Evolutionary conservation across 768 basidiomycete genomes (phyloP).

Genomic region (Mycena rebaudengoi): DNA sequence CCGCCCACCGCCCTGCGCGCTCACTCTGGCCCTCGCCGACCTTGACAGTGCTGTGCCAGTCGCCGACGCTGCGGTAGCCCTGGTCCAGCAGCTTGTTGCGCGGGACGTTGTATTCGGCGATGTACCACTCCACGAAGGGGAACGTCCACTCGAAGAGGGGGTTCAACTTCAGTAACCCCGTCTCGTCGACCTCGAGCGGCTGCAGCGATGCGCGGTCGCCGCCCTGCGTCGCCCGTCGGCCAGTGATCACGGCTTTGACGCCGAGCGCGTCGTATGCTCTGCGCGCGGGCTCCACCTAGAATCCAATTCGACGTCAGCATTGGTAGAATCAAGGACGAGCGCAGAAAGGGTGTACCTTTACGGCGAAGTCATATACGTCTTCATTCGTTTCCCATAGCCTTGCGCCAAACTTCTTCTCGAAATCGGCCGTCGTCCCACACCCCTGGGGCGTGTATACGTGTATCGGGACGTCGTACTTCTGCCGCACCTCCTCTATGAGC

Average conservation of each 20-base stretch:
- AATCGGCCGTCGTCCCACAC: constrained; percentile 72
- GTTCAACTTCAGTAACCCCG: constrained; percentile 93
- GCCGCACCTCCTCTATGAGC: constrained; percentile 83
- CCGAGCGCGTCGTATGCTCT: constrained; percentile 83
- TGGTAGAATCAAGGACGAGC: not conserved
- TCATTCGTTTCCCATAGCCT: constrained; percentile 91
- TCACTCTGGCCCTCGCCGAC: constrained; percentile 80
- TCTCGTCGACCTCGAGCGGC: constrained; percentile 90
- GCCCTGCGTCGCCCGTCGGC: constrained; percentile 92
- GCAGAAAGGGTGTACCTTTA: constrained; percentile 69
- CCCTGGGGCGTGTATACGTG: constrained; percentile 83
- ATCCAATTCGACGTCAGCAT: not conserved
- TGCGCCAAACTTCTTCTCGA: constrained; percentile 82
- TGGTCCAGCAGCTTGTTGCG: constrained; percentile 89
- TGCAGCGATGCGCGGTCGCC: constrained; percentile 84
- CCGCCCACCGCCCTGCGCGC: constrained; percentile 92
- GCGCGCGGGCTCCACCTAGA: constrained; percentile 90
- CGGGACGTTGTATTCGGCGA: constrained; percentile 83
- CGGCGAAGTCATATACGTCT: constrained; percentile 86
- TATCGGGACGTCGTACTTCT: constrained; percentile 75
- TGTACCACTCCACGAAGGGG: constrained; percentile 82
- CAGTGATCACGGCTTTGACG: constrained; percentile 93
- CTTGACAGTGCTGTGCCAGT: constrained; percentile 95
- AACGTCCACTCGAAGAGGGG: constrained; percentile 93
- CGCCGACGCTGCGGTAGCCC: constrained; percentile 95